Conservation (phyloP, 768 basidiomycete genomes). For the Goffeauzyma gilvescens region DNA sequence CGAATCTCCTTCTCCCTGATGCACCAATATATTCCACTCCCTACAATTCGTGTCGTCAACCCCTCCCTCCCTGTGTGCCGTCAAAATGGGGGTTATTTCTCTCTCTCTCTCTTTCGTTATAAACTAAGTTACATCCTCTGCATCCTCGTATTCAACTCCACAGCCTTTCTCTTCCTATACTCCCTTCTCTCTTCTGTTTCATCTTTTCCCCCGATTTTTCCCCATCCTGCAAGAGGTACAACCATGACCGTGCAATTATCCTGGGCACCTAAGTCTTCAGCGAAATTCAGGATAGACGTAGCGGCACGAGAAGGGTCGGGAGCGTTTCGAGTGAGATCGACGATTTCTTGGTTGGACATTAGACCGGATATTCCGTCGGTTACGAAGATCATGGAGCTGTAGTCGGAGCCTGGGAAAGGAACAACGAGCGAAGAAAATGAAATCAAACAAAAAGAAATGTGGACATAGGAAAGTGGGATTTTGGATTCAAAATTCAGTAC, state of each 20-base stretch:
- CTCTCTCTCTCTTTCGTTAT: no score
- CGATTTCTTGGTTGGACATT: slow-evolving; percentile 82
- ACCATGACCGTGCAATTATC: slow-evolving; percentile 87
- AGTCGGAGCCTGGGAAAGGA: slow-evolving; percentile 55
- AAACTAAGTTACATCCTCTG: slow-evolving; percentile 19
- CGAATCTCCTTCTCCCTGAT: no score
- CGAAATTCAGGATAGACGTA: slow-evolving; percentile 58
- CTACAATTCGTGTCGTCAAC: no score
- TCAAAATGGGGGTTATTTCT: no score
- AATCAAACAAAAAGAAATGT: neutral
- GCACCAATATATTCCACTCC: no score
- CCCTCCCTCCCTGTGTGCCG: no score
- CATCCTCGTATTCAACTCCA: slow-evolving; percentile 28
- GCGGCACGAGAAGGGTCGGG: slow-evolving; percentile 62
- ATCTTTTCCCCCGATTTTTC: slow-evolving; percentile 57
- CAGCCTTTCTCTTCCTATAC: slow-evolving; percentile 41
- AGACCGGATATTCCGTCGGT: slow-evolving; percentile 86
- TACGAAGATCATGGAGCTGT: slow-evolving; percentile 71
- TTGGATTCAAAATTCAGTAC: no score
- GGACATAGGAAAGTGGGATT: no score
- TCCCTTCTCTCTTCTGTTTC: slow-evolving; percentile 63
- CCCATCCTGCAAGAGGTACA: slow-evolving; percentile 84
- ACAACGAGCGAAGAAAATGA: no score
- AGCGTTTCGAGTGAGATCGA: slow-evolving; percentile 62
- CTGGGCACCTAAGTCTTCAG: slow-evolving; percentile 67